Evolutionary conservation across 495 filamentous ascomycete species (phyloP), one percentile per base, ranked within the genome.

Genomic region (Bombardia bombarda): DNA sequence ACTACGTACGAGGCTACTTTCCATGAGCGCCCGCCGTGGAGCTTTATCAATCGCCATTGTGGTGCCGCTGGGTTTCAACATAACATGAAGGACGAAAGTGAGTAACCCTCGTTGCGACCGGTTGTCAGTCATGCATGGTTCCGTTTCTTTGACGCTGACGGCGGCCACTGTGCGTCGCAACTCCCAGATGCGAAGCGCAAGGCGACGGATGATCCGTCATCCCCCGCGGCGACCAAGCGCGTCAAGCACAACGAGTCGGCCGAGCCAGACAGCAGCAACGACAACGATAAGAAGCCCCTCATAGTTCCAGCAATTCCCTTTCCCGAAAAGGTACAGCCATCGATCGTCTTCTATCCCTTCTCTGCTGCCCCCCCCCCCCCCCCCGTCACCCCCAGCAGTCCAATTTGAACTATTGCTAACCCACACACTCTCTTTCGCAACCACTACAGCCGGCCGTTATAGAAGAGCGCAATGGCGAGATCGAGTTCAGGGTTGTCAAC

Each of bases 401-500:
- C 26, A 28, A 18, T 19, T 9, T 19, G 7, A 22, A 37, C 18
- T 21, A 12, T 37, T 20, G 62, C 49, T 38, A 4, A 16, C 23
- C 36, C 12, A 9, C 12, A 26, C 13, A 8, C 37, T 16, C 13
- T 23, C 14, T 5, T 16, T 12, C 23, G n/a, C n/a, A n/a, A n/a
- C n/a, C 40, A 2, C 5, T 30, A 12, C 42, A 87, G 83, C 85
- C 88, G 12, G 93, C 92, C 1, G 90, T 94, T 0, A 72, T 92
- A 44, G 92, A 98, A 62, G 92, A 98, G 62, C 84, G 87, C 51
- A 85, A 86, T 58, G 90, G 92, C 52, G 88, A 95, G 33, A 98
- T 98, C 48, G 90, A 96, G 59, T 97, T 98, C 54, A 82, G 90
- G 20, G 93, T 97, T 1, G 92, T 98, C 47, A 97, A 98, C 67